Conservation (phyloP, 2,329 filamentous ascomycete genomes). For the Cladophialophora bantiana region DNA sequence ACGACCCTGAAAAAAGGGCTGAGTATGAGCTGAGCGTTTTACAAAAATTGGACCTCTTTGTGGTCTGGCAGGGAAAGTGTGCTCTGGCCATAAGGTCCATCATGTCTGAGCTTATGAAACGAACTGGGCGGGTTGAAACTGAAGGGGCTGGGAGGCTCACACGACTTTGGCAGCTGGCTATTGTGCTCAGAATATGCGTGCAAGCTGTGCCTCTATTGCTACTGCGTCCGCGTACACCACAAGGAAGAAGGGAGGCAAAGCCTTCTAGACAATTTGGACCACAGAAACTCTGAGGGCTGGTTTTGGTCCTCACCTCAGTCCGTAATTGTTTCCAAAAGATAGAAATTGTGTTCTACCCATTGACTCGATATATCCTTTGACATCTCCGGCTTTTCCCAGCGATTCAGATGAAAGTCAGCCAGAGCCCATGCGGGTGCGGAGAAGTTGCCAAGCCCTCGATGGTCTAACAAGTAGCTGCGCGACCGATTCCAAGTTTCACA, state of each 20-base stretch:
- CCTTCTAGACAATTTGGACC: constrained; percentile 33
- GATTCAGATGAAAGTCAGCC: neutral
- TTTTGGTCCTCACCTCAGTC: constrained; percentile 19
- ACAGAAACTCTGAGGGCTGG: constrained; percentile 23
- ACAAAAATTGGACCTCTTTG: constrained; percentile 29
- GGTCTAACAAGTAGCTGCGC: constrained; percentile 12
- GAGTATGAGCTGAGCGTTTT: constrained; percentile 32
- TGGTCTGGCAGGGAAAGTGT: constrained; percentile 32
- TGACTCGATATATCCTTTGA: neutral
- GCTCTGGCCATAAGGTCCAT: constrained; percentile 31
- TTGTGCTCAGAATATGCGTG: constrained; percentile 35
- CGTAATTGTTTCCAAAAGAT: constrained; percentile 19
- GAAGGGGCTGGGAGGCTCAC: constrained; percentile 22
- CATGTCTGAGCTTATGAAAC: constrained; percentile 31
- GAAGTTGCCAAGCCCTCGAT: constrained; percentile 10
- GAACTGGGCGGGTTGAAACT: constrained; percentile 30
- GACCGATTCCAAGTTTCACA: constrained; percentile 21
- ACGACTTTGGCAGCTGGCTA: constrained; percentile 28
- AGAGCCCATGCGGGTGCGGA: neutral
- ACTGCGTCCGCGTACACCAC: constrained; percentile 29
- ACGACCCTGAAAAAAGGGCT: constrained; percentile 27
- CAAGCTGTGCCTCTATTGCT: constrained; percentile 33
- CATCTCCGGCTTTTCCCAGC: neutral
- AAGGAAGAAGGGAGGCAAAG: constrained; percentile 16
- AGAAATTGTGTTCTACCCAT: constrained; percentile 7